phyloP scores from a whole-genome alignment of 2,329 filamentous ascomycete species.

The Hypoxylon sp. region DNA sequence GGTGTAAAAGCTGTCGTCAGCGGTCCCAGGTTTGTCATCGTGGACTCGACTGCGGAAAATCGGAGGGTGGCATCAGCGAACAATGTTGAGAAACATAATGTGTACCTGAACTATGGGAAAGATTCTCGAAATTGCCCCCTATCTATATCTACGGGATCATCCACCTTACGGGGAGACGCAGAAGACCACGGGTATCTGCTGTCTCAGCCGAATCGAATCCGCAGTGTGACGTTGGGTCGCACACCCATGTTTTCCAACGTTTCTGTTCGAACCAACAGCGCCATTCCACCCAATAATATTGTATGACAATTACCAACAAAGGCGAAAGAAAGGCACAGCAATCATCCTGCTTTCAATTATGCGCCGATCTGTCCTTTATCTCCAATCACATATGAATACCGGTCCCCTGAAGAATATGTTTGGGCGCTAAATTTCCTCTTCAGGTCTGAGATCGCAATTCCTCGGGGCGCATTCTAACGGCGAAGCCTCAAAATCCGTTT shows the following conservation, averaged over 20 bases:
- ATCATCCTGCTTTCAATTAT: not conserved
- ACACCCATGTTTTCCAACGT: not conserved
- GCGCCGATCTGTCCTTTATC: not conserved
- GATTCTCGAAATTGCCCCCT: not conserved
- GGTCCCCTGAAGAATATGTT: not conserved
- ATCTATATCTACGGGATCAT: not conserved
- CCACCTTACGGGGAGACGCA: not conserved
- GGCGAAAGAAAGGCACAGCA: not conserved
- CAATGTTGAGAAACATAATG: not conserved
- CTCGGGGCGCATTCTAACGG: not conserved
- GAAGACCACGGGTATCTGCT: not conserved
- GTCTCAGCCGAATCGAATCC: not conserved
- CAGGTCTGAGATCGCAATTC: not conserved
- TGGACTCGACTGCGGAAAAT: not conserved
- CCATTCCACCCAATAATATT: not conserved
- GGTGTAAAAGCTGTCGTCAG: slow-evolving; percentile 28
- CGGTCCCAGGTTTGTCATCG: slow-evolving; percentile 17
- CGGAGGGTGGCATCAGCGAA: not conserved
- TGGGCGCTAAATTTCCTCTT: not conserved
- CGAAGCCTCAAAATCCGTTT: not conserved
- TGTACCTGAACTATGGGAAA: not conserved
- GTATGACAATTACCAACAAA: not conserved
- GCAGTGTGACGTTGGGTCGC: not conserved
- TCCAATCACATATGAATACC: not conserved
- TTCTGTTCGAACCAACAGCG: not conserved